phyloP scores from a whole-genome alignment of 1,284 basidiomycete genomes.

The Apiotrichum sp. region DNA sequence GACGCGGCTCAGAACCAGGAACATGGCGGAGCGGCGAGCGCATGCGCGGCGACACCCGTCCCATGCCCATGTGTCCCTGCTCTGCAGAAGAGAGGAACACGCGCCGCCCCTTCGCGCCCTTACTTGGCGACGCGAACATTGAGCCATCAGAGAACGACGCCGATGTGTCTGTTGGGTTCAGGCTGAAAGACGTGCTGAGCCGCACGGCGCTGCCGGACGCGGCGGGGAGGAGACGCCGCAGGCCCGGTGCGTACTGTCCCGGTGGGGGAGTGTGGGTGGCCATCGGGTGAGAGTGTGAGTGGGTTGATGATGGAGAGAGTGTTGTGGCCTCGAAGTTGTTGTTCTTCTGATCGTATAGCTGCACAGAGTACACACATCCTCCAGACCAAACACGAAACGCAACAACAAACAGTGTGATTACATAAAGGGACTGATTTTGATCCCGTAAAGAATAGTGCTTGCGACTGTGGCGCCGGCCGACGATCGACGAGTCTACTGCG shows the following conservation, averaged over 20 bases:
- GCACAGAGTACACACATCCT: no score
- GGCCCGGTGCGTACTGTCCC: constrained; percentile 7
- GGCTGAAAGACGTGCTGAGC: constrained; percentile 12
- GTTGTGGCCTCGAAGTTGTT: no score
- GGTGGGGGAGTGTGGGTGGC: constrained; percentile 11
- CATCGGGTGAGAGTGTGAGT: constrained; percentile 1
- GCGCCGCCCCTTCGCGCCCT: constrained; percentile 6
- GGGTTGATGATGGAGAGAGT: no score
- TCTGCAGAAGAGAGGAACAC: constrained; percentile 11
- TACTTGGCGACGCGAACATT: constrained; percentile 4
- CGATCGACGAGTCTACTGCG: no score
- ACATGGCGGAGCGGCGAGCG: constrained; percentile 7
- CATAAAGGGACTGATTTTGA: no score
- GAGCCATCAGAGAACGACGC: constrained; percentile 6
- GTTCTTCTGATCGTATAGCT: no score
- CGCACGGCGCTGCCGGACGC: constrained; percentile 3
- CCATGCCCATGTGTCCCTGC: constrained; percentile 19
- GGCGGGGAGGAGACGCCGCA: not conserved
- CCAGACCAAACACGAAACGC: no score
- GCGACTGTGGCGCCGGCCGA: no score
- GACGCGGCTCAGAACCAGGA: not conserved
- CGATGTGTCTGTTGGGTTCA: constrained; percentile 9
- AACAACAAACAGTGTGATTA: no score
- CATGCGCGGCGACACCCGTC: constrained; percentile 16
- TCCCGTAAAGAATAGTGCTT: no score